Percentiles rank a stretch among this genome's conserved stretches.
Evolutionary conservation across 768 basidiomycete species (phyloP).

Genomic region (Mrakia hoshinonis): DNA sequence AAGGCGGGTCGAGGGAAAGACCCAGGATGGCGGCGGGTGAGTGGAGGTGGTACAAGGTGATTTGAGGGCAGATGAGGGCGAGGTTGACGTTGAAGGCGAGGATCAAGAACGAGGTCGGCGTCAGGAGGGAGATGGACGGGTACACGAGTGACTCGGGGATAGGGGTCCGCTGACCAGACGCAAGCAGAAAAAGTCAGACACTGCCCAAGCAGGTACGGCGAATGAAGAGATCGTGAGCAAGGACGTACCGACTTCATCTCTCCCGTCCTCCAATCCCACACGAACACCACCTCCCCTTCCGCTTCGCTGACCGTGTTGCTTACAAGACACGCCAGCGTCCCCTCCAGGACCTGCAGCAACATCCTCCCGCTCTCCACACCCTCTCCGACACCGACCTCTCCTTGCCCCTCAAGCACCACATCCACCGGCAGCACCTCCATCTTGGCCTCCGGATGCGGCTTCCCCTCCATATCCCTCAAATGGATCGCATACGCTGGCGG

Average conservation of each 20-base stretch:
- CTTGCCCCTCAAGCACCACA: background rate
- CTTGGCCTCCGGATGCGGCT: background rate
- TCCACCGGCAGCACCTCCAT: background rate
- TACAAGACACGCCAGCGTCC: slow-evolving; percentile 16
- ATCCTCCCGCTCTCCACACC: background rate
- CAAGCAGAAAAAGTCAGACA: background rate
- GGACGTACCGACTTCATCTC: slow-evolving; percentile 2
- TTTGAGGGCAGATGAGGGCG: background rate
- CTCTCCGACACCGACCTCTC: background rate
- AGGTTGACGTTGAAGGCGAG: background rate
- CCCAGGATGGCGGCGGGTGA: background rate
- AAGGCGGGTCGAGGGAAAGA: background rate
- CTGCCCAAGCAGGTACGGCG: no score
- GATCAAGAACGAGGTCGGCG: background rate
- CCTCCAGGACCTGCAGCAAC: slow-evolving; percentile 23
- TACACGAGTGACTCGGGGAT: background rate
- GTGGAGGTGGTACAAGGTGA: background rate
- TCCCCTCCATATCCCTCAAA: background rate
- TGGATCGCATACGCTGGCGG: background rate
- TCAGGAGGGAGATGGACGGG: slow-evolving; percentile 21
- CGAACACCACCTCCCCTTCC: background rate
- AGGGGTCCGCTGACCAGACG: background rate
- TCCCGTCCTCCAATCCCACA: background rate
- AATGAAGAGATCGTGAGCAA: background rate
- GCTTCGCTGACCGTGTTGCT: background rate